Base-by-base conservation (phyloP, 73 alveolate species). In the Blepharisma stoltei region DNA sequence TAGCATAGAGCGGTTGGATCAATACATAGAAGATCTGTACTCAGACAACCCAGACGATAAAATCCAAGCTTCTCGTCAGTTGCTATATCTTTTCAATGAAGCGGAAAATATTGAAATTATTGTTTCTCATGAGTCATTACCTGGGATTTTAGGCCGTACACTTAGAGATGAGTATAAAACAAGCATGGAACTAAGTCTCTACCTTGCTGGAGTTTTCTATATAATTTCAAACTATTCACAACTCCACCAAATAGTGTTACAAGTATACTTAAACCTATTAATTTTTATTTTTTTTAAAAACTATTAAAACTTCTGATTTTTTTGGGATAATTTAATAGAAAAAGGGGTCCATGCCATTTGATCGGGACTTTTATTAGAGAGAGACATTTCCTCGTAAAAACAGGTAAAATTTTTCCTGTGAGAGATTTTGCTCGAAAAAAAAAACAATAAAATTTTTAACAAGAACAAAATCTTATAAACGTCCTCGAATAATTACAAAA, bases 131-230 rank as follows among this genome's bases (percentile, higher is more conserved):
- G 88, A 78, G 78, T 69, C 78, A 76, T 60, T 81, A 54, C 76
- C 82, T 66, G 93, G 89, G 38, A 90, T 88, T 20, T 76, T 93
- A 47, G 78, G 97, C 52, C 83, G 99, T 67, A 93, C 97, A 41
- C 84, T 96, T 23, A 76, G 96, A 70, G 99, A 94, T 89, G 99
- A 96, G 50, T 94, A 88, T 48, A 95, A 94, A 83, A 93, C 95
- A 78, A 76, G 88, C 46, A 75, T 89, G 49, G 99, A 96, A 75
- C 91, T 96, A 41, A 81, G 98, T 43, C 81, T 96, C 50, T 93
- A 92, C 88, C 81, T 96, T 76, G 87, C 94, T 53, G 89, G 94
- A 76, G 86, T 94, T 47, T 96, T 96, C 92, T 88, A 94, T 69
- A 95, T 97, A 9, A 85, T 88, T 82, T 94, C 99, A 7, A 92